phyloP scores from a whole-genome alignment of 2,329 filamentous ascomycete genomes.

The Exophiala spinifera region DNA sequence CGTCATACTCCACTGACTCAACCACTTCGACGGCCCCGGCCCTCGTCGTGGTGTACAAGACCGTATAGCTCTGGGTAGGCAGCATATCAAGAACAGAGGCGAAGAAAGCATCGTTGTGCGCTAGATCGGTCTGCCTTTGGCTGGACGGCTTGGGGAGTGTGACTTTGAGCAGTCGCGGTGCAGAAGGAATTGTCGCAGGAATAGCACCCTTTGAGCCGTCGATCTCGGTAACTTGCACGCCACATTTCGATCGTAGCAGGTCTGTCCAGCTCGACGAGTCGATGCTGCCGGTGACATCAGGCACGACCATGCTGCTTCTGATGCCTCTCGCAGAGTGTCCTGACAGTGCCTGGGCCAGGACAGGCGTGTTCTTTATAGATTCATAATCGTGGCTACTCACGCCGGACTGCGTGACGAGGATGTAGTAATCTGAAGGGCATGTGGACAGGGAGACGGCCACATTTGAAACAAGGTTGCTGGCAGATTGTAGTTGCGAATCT shows the following conservation, averaged over 20 bases:
- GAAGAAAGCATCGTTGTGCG: conserved; percentile 43
- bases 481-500: conserved; percentile 44
- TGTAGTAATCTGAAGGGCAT: conserved; percentile 73
- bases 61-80: conserved; percentile 62
- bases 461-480: conserved; percentile 42
- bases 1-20: conserved; percentile 56
- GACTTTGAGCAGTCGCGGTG: conserved; percentile 41
- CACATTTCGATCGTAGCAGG: conserved; percentile 48
- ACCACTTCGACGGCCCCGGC: conserved; percentile 26
- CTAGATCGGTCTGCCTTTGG: conserved; percentile 13
- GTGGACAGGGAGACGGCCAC: conserved; percentile 51
- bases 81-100: conserved; percentile 47
- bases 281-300: conserved; percentile 52
- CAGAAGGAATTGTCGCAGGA: conserved; percentile 21
- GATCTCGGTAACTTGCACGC: conserved; percentile 42
- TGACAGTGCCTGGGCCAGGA: conserved; percentile 31
- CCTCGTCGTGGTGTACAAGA: conserved; percentile 58
- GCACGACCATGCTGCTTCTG: conserved; percentile 52
- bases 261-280: conserved; percentile 43
- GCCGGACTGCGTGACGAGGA: conserved; percentile 74
- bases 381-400: conserved; percentile 68
- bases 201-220: conserved; percentile 37
- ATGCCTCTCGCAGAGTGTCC: conserved; percentile 29
- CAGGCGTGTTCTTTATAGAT: conserved; percentile 50
- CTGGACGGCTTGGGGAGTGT: conserved; percentile 40